Evolutionary conservation across 2,329 filamentous ascomycete species (phyloP), one percentile per base, ranked within the genome.

Genomic region (Alternaria solani): DNA sequence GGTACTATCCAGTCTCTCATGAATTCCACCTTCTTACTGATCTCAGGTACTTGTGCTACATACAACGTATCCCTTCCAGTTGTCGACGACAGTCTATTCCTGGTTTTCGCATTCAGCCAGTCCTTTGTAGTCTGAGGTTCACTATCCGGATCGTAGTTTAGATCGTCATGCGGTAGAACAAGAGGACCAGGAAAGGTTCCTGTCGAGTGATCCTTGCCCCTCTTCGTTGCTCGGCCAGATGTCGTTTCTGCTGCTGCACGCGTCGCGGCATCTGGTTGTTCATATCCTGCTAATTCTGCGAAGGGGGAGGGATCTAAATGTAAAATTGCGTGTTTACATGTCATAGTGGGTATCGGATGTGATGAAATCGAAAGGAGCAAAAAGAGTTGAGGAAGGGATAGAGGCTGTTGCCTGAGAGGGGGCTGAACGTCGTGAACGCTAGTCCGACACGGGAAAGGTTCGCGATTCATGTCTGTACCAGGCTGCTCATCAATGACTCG

Each of bases 121-220:
- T 81, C 79, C 28, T 80, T 78, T 42, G 87, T 77, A 39, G 80
- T 84, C 63, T 91, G 88, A 0, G 83, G 75, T 1, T 81, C 78
- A 39, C 80, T 81, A 5, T 82, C 77, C 1, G 85, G 83, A 39
- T 89, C 84, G 34, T 81, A 74, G 0, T 84, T 82, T 1, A 91
- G 79, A 20, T 86, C 85, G 68, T 90, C 88, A 2, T 79, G 81
- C 0, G 88, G 88, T 0, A 91, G 76, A 0, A 89, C 78, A 6
- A 91, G 70, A 0, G 88, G 87, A 0, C 79, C 85, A 0, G 88
- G 88, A 62, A 89, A 91, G 0, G 41, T 47, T 2, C 66, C 67
- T 1, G 64, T 68, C 2, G 66, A 41, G 46, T 47, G 48, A 36
- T 42, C 38, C 20, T 23, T 55, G 7, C 48, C 47, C 1, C 32